Evolutionary conservation across 768 basidiomycete species (phyloP).

Genomic region (Boletus rubroflammeus): DNA sequence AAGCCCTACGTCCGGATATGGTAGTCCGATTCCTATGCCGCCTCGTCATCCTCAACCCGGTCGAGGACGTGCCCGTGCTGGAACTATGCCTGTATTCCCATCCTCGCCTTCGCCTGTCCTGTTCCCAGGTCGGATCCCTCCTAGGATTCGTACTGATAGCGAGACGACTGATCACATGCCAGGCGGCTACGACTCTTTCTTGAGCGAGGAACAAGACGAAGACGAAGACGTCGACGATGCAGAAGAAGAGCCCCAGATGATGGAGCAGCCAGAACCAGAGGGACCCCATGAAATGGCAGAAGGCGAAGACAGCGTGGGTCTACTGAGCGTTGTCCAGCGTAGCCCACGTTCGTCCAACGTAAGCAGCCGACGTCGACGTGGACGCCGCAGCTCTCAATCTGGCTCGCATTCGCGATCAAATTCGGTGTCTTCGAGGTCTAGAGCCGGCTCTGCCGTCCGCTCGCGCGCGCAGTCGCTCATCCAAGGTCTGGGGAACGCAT

Average conservation of each 20-base stretch:
- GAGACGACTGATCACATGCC: conserved; percentile 27
- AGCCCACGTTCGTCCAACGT: conserved; percentile 43
- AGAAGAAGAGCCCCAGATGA: conserved; percentile 35
- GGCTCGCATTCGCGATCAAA: conserved; percentile 29
- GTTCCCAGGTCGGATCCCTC: conserved; percentile 26
- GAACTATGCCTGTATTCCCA: conserved; percentile 37
- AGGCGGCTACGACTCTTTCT: conserved; percentile 29
- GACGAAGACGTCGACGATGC: conserved; percentile 33
- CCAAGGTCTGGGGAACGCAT: conserved; percentile 59
- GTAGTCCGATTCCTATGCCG: conserved; percentile 45
- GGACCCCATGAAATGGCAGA: conserved; percentile 59
- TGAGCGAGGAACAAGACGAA: conserved; percentile 28
- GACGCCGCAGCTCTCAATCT: conserved; percentile 37
- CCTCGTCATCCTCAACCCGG: conserved; percentile 43
- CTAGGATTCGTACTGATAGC: conserved; percentile 29
- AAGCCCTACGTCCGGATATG: conserved; percentile 35
- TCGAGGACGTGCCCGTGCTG: conserved; percentile 37
- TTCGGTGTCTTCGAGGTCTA: conserved; percentile 36
- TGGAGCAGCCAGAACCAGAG: conserved; percentile 46
- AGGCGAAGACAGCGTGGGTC: conserved; percentile 57
- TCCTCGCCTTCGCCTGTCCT: conserved; percentile 36
- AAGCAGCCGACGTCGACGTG: conserved; percentile 32
- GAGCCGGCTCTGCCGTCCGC: conserved; percentile 52
- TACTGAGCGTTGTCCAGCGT: conserved; percentile 51
- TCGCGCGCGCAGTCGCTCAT: conserved; percentile 65